These are phyloP conservation scores for Stagonosporopsis rhizophila DNA, from an alignment of 2,329 filamentous ascomycete genomes.

Conservation along the genomic window DNA sequence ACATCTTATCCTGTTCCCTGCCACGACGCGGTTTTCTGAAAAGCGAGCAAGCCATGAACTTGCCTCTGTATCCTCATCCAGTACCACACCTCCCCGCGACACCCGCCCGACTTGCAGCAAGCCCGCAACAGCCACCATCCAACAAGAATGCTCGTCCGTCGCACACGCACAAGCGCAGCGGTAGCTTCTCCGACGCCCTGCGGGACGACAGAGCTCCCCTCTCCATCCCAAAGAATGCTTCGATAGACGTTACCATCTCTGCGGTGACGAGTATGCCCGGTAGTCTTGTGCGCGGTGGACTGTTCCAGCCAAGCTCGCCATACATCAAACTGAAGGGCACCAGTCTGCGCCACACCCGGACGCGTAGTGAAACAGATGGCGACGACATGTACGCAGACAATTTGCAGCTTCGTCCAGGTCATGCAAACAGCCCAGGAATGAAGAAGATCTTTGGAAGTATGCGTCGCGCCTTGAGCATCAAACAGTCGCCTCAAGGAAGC, in stretches of 20 bases:
- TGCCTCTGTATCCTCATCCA: constrained; percentile 49
- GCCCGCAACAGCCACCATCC: constrained; percentile 37
- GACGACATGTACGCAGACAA: constrained; percentile 36
- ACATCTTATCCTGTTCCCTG: constrained; percentile 67
- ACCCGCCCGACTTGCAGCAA: constrained; percentile 39
- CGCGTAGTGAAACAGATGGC: constrained; percentile 41
- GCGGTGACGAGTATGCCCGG: constrained; percentile 75
- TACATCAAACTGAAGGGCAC: constrained; percentile 68
- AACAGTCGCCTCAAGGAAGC: constrained; percentile 43
- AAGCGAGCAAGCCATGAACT: constrained; percentile 48
- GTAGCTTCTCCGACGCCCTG: constrained; percentile 84
- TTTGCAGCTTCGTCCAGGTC: constrained; percentile 29
- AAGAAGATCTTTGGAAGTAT: constrained; percentile 87
- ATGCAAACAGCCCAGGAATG: constrained; percentile 67
- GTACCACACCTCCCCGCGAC: constrained; percentile 38
- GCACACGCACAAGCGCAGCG: constrained; percentile 77
- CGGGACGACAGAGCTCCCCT: constrained; percentile 69
- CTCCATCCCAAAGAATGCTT: constrained; percentile 55
- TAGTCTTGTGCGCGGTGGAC: constrained; percentile 83
- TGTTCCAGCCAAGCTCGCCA: constrained; percentile 82
- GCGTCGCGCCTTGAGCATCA: constrained; percentile 77
- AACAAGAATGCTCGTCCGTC: constrained; percentile 38
- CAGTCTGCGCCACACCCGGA: constrained; percentile 39
- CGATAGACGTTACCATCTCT: constrained; percentile 54
- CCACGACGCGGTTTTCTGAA: constrained; percentile 54